phyloP scores from a whole-genome alignment of 169 alveolate genomes.

The Cryptosporidium meleagridis region DNA sequence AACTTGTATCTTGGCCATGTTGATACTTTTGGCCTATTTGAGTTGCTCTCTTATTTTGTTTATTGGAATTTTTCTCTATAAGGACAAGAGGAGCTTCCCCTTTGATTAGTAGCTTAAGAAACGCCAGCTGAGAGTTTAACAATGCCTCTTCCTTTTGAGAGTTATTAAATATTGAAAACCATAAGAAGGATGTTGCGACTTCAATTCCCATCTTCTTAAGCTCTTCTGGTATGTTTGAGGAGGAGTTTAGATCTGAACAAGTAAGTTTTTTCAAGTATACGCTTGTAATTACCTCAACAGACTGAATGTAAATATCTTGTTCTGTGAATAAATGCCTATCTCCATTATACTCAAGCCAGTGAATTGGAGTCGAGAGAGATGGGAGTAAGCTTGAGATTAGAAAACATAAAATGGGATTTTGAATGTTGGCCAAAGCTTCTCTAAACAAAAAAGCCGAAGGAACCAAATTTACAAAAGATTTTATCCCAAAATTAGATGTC shows the following conservation, averaged over 20 bases:
- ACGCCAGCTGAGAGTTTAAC: slow-evolving; percentile 17
- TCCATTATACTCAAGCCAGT: slow-evolving; percentile 21
- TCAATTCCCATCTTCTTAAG: slow-evolving; percentile 26
- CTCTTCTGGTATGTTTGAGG: slow-evolving; percentile 8
- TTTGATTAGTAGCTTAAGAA: slow-evolving; percentile 7
- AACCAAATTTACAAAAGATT: not conserved
- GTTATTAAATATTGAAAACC: slow-evolving; percentile 44
- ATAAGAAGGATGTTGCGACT: slow-evolving; percentile 21
- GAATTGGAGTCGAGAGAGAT: slow-evolving; percentile 57
- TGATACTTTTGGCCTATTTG: not conserved
- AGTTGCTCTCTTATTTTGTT: not conserved
- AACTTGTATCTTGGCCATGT: not conserved
- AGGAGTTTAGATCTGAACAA: not conserved
- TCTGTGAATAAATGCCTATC: slow-evolving; percentile 5
- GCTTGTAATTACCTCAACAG: slow-evolving; percentile 13
- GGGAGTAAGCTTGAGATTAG: slow-evolving; percentile 12
- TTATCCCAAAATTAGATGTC: slow-evolving; percentile 24
- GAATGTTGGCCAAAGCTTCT: slow-evolving; percentile 16
- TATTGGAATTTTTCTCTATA: not conserved
- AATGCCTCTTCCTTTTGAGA: not conserved
- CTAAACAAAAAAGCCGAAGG: slow-evolving; percentile 30
- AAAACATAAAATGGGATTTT: slow-evolving; percentile 35
- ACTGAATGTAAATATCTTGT: not conserved
- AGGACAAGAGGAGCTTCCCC: slow-evolving; percentile 33
- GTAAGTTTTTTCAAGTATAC: slow-evolving; percentile 3